Percentiles rank a stretch among this genome's conserved stretches.
These are phyloP conservation scores for Helminthosporium solani DNA, from an alignment of 2,329 filamentous ascomycete genomes.

Conservation along the genomic window DNA sequence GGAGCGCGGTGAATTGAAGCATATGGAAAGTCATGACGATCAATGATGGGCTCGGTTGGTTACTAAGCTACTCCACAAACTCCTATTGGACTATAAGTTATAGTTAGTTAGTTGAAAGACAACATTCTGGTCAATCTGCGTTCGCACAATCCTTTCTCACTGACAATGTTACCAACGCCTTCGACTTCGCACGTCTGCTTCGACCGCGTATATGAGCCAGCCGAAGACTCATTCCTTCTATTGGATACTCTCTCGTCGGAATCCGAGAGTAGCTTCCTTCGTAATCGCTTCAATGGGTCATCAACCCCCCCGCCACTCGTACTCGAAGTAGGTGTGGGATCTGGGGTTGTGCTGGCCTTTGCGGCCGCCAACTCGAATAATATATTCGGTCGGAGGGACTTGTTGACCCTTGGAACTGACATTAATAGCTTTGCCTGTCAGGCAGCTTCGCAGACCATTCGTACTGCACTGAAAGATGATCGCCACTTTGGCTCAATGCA, in stretches of 20 bases:
- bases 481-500: slow-evolving; percentile 45
- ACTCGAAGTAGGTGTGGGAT: slow-evolving; percentile 86
- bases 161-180: slow-evolving; percentile 83
- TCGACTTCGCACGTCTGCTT: slow-evolving; percentile 90
- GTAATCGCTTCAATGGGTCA: slow-evolving; percentile 56
- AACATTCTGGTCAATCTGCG: slow-evolving; percentile 8
- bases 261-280: slow-evolving; percentile 69
- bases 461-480: slow-evolving; percentile 47
- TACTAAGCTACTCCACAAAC: slow-evolving; percentile 5
- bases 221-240: slow-evolving; percentile 92
- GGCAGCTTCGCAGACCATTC: slow-evolving; percentile 71
- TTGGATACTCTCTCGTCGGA: slow-evolving; percentile 82
- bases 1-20: slow-evolving; percentile 1
- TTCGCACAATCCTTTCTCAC: too few species aligned
- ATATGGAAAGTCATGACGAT: background rate
- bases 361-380: slow-evolving; percentile 69
- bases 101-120: too few species aligned
- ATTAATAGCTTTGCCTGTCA: slow-evolving; percentile 81
- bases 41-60: slow-evolving; percentile 6
- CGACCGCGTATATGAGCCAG: slow-evolving; percentile 87
- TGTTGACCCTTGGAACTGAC: slow-evolving; percentile 77
- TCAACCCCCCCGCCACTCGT: slow-evolving; percentile 55
- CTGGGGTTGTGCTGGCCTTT: slow-evolving; percentile 91
- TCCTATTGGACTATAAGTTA: slow-evolving; percentile 14
- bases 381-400: slow-evolving; percentile 70